Percentiles rank a stretch among this genome's conserved stretches.
phyloP scores from a whole-genome alignment of 805 yeast species.

The Wickerhamiella sergipiensis region DNA sequence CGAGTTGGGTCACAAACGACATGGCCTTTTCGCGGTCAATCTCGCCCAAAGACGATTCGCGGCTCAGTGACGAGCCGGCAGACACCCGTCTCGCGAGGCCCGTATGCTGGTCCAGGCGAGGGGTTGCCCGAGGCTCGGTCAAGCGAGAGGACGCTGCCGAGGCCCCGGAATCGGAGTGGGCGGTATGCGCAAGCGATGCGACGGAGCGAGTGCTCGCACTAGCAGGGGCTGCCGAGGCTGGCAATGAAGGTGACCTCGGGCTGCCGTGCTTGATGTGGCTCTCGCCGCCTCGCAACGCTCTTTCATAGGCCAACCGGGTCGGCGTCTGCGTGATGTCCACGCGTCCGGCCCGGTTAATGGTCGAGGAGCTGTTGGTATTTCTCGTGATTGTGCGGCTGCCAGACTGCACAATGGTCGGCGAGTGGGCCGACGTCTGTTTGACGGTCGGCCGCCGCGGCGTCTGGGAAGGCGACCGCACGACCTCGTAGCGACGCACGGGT shows the following conservation, averaged over 20 bases:
- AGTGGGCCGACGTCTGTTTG: background rate
- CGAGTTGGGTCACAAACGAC: conserved; percentile 70
- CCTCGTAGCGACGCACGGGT: conserved; percentile 3
- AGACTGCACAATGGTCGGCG: background rate
- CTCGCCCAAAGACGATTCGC: background rate
- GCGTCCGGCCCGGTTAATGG: background rate
- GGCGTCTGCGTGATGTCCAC: background rate
- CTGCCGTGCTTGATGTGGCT: background rate
- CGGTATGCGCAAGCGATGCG: background rate
- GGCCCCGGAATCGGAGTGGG: background rate
- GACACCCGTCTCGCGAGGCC: background rate
- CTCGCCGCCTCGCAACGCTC: background rate
- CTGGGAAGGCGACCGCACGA: conserved; percentile 2
- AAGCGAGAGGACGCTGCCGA: background rate
- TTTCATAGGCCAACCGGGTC: background rate
- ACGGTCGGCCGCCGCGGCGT: background rate
- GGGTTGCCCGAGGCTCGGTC: background rate
- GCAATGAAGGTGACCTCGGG: background rate
- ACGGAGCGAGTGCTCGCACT: background rate
- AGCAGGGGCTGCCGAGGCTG: background rate
- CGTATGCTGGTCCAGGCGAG: background rate
- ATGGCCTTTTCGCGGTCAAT: background rate
- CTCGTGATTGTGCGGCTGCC: background rate
- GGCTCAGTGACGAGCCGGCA: conserved; percentile 17
- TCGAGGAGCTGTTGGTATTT: background rate